Conservation (phyloP, 106 monocot species). For the Allium sativum region DNA sequence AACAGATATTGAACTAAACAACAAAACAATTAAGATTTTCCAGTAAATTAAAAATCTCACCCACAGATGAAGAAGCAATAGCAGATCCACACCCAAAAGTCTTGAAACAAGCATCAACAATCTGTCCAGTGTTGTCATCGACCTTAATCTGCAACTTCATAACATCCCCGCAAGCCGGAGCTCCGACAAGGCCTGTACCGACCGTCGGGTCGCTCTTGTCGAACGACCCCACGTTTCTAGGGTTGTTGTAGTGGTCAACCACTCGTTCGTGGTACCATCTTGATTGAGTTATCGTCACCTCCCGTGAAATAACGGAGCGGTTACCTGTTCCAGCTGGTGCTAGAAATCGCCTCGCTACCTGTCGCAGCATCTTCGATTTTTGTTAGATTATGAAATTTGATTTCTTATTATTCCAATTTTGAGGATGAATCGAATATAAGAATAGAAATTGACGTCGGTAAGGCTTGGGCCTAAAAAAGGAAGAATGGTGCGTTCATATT, state of each 20-base stretch:
- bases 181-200: constrained; percentile 74
- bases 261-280: constrained; percentile 75
- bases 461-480: too few species aligned
- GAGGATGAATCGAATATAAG: too few species aligned
- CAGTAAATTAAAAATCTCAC: not conserved
- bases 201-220: constrained; percentile 73
- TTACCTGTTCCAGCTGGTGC: constrained; percentile 12
- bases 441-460: too few species aligned
- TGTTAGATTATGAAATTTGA: not conserved
- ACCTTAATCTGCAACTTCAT: constrained; percentile 94
- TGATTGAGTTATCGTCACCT: not conserved
- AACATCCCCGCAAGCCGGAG: constrained; percentile 81
- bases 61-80: constrained; percentile 18
- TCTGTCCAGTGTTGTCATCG: constrained; percentile 59
- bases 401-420: too few species aligned
- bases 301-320: not conserved
- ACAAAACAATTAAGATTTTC: not conserved
- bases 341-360: constrained; percentile 23
- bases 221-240: constrained; percentile 82
- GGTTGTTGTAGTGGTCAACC: constrained; percentile 84
- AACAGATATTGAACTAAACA: too few species aligned
- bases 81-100: constrained; percentile 91
- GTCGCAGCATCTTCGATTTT: constrained; percentile 23
- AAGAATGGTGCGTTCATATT: too few species aligned
- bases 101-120: constrained; percentile 81